These are phyloP conservation scores for Irpex sp. DNA, from an alignment of 1,284 basidiomycete species.

Conservation along the genomic window DNA sequence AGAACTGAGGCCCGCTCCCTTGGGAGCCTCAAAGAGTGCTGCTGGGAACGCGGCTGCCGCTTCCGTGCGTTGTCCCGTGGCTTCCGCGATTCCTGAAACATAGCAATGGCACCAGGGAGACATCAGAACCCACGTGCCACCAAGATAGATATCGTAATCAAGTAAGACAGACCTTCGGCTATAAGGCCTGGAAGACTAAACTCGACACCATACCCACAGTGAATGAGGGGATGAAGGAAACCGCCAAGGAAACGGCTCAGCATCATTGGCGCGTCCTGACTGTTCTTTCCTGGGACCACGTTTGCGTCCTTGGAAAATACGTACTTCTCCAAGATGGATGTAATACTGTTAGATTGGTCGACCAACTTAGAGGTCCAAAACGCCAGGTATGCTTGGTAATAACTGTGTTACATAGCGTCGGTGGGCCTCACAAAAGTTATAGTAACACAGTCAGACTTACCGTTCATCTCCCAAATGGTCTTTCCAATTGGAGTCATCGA, in stretches of 20 bases:
- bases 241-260: slow-evolving; percentile 55
- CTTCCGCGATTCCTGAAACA: slow-evolving; percentile 32
- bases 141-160: background rate
- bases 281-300: slow-evolving; percentile 25
- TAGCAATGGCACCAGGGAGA: background rate
- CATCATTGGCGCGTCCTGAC: slow-evolving; percentile 46
- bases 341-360: slow-evolving; percentile 23
- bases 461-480: slow-evolving; percentile 46
- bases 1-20: slow-evolving; percentile 13
- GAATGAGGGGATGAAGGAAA: slow-evolving; percentile 64
- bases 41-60: slow-evolving; percentile 25
- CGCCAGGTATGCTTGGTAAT: slow-evolving; percentile 50
- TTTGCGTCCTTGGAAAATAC: slow-evolving; percentile 56
- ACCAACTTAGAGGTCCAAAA: slow-evolving; percentile 51
- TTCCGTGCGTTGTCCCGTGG: slow-evolving; percentile 27
- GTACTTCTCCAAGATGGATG: slow-evolving; percentile 46
- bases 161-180: slow-evolving; percentile 49
- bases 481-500: slow-evolving; percentile 43
- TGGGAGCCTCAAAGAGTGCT: slow-evolving; percentile 23
- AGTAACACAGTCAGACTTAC: slow-evolving; percentile 26
- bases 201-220: slow-evolving; percentile 60
- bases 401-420: slow-evolving; percentile 33
- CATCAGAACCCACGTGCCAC: background rate
- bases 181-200: slow-evolving; percentile 60
- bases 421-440: background rate